Evolutionary conservation across 164 flowering plant species (phyloP).

Genomic region (Kalanchoe fedtschenkoi): DNA sequence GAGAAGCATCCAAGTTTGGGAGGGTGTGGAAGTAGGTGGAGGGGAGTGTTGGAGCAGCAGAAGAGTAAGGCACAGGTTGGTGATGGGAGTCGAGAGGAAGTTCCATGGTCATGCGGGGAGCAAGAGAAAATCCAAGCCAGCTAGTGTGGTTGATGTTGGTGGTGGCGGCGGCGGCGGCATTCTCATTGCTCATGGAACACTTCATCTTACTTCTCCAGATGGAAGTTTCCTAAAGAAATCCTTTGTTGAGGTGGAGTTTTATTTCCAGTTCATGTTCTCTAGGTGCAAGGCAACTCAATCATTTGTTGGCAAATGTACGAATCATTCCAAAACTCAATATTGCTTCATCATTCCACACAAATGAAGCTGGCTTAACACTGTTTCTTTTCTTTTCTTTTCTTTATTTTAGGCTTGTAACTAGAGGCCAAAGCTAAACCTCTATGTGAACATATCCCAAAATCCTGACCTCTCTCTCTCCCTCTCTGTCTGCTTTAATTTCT

Average conservation of each 20-base stretch:
- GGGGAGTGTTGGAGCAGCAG: slow-evolving; percentile 14
- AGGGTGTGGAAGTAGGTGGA: slow-evolving; percentile 17
- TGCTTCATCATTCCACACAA: background rate
- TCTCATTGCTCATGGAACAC: slow-evolving; percentile 24
- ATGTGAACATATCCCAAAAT: slow-evolving; percentile 15
- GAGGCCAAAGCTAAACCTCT: slow-evolving; percentile 20
- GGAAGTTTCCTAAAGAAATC: slow-evolving; percentile 9
- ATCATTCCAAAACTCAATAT: slow-evolving; percentile 18
- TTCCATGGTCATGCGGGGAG: slow-evolving; percentile 28
- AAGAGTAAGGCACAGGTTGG: slow-evolving; percentile 10
- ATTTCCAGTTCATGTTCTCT: slow-evolving; percentile 10
- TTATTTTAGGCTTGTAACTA: slow-evolving; percentile 25
- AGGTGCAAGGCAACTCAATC: slow-evolving; percentile 40
- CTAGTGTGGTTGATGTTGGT: slow-evolving; percentile 16
- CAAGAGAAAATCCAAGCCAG: slow-evolving; percentile 51
- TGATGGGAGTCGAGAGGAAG: slow-evolving; percentile 15
- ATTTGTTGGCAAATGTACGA: slow-evolving; percentile 39
- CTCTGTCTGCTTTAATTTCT: slow-evolving; percentile 17
- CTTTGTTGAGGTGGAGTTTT: slow-evolving; percentile 12
- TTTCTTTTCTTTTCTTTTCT: slow-evolving; percentile 17
- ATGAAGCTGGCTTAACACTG: slow-evolving; percentile 6
- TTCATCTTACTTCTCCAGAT: slow-evolving; percentile 20
- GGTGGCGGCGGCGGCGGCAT: slow-evolving; percentile 11
- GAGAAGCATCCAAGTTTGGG: slow-evolving; percentile 21
- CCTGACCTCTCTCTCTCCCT: slow-evolving; percentile 16